Percentiles rank a stretch among this genome's conserved stretches.
Evolutionary conservation across 1,284 basidiomycete species (phyloP).

Genomic region (Stereum hirsutum): DNA sequence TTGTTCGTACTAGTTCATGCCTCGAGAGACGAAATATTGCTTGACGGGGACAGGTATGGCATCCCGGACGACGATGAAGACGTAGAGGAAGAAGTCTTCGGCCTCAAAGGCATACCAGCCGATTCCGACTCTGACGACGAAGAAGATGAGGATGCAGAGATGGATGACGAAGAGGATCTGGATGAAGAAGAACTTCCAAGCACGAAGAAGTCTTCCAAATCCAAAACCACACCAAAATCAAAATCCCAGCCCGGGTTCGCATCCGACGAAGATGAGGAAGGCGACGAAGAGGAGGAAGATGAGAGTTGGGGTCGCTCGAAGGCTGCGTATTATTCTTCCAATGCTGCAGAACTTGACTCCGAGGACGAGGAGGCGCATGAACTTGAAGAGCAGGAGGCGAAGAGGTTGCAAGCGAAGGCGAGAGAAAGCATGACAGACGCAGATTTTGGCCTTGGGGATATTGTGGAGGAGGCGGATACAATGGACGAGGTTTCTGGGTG

Average conservation of each 20-base stretch:
- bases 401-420: slow-evolving; percentile 68
- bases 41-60: slow-evolving; percentile 41
- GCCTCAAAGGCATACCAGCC: slow-evolving; percentile 41
- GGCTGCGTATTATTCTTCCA: slow-evolving; percentile 79
- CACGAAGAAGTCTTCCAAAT: slow-evolving; percentile 31
- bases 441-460: slow-evolving; percentile 82
- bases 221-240: slow-evolving; percentile 17
- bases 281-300: slow-evolving; percentile 45
- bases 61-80: slow-evolving; percentile 30
- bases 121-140: slow-evolving; percentile 37
- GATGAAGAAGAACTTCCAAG: slow-evolving; percentile 24
- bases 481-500: slow-evolving; percentile 32
- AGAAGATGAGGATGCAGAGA: slow-evolving; percentile 35
- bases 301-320: slow-evolving; percentile 78
- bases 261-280: slow-evolving; percentile 18
- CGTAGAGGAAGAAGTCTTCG: slow-evolving; percentile 71
- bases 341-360: slow-evolving; percentile 71
- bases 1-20: slow-evolving; percentile 42
- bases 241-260: slow-evolving; percentile 16
- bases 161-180: slow-evolving; percentile 19
- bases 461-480: slow-evolving; percentile 28
- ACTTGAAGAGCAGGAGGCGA: slow-evolving; percentile 84
- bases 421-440: slow-evolving; percentile 66
- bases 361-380: slow-evolving; percentile 83
- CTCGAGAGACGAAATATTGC: slow-evolving; percentile 69